phyloP scores from a whole-genome alignment of 176 grass and related monocot species.

The Cocos nucifera region DNA sequence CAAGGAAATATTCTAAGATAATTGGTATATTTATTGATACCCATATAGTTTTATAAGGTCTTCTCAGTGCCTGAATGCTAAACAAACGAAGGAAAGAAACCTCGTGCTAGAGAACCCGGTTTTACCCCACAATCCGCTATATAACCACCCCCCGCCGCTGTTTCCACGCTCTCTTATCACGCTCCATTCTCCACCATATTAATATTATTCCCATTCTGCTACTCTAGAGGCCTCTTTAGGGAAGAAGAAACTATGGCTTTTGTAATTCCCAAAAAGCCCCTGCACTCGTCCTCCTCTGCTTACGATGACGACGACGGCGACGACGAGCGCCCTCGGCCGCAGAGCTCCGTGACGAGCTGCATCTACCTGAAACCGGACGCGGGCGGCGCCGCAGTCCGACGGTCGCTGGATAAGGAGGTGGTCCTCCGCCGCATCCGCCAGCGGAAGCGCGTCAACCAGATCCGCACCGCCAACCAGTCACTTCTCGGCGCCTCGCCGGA shows the following conservation, averaged over 20 bases:
- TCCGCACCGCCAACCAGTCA: conserved; percentile 28
- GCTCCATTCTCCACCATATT: too few species aligned
- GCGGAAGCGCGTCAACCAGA: conserved; percentile 43
- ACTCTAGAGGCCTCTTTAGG: too few species aligned
- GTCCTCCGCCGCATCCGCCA: conserved; percentile 74
- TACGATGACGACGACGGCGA: not conserved
- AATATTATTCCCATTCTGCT: too few species aligned
- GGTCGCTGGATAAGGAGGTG: conserved; percentile 43
- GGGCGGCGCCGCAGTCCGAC: not conserved
- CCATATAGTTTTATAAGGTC: too few species aligned
- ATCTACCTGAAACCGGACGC: conserved; percentile 36
- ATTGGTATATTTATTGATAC: too few species aligned
- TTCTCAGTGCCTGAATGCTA: too few species aligned
- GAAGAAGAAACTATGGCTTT: conserved; percentile 28
- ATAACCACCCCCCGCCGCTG: too few species aligned
- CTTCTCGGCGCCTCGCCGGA: conserved; percentile 24
- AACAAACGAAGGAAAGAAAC: too few species aligned
- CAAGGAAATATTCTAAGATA: too few species aligned
- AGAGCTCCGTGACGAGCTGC: conserved; percentile 27
- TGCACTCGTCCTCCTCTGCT: not conserved
- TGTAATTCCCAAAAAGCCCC: conserved; percentile 30
- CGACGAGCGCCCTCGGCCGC: not conserved
- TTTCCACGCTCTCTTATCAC: too few species aligned
- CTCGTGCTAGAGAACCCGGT: too few species aligned
- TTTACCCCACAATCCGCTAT: too few species aligned